Evolutionary conservation across 257 asterid species (phyloP), one percentile per base, ranked within the genome.

Genomic region (Lycium ferocissimum): DNA sequence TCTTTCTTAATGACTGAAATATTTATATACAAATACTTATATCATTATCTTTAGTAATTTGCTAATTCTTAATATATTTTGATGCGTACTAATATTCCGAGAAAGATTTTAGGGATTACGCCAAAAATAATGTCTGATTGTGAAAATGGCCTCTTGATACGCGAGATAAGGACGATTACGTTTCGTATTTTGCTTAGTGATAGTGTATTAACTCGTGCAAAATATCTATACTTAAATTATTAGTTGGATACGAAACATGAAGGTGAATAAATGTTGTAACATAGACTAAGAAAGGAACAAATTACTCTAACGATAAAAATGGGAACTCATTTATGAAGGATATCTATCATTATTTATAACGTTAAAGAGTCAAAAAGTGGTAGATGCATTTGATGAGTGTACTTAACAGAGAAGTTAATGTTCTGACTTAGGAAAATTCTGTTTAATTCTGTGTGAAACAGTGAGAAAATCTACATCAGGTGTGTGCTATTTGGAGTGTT

Each of bases 361-460:
- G 3, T 20, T 47, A 63, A 13, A 35, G 35, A 35, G 5, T 33
- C 13, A 20, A 22, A 20, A 20, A 20, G 5, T 20, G 40, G 57
- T 43, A 43, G 80, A 72, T 72, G 53, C 80, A 72, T 43, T 43
- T 72, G 80, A 72, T 72, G 80, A 43, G 57, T 72, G 35, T 20
- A 47, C n/a, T 73, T 73, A 73, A 47, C 11, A 73, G 7, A 73
- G 35, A 73, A 73, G 7, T 73, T 73, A 73, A 47, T 73, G 81
- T 47, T 47, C 38, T 6, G n/a, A n/a, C 26, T 35, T 66, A 33
- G 47, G 73, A 58, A 15, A 6, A 17, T 18, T 58, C 10, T 22
- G 7, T 6, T 18, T 58, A 58, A 17, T 17, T 58, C 9, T 58
- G 63, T 17, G 62, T 58, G 65, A 58, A 58, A 7, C 65, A 15